Evolutionary conservation across 805 yeast genomes (phyloP).

Genomic region (Nakazawaea peltata): DNA sequence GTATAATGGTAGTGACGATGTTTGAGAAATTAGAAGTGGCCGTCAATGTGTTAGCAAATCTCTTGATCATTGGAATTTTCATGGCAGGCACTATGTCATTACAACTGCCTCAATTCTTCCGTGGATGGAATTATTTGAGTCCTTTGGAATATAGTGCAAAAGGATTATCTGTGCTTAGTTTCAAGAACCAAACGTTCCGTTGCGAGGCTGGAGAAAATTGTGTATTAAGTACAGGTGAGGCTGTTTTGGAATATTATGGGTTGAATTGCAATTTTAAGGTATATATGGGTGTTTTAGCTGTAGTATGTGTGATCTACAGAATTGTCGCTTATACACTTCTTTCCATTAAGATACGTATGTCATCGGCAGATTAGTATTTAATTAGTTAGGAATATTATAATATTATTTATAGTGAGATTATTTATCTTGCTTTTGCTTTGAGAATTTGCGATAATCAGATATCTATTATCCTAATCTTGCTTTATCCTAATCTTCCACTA

Average conservation of each 20-base stretch:
- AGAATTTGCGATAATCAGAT: too few species aligned
- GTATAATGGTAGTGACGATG: conserved; percentile 59
- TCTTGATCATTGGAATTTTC: conserved; percentile 55
- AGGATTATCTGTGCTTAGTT: conserved; percentile 43
- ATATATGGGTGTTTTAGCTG: conserved; percentile 25
- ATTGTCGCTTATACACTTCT: conserved; percentile 19
- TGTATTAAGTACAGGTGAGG: conserved; percentile 37
- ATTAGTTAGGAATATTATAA: too few species aligned
- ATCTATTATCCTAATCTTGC: too few species aligned
- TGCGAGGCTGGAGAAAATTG: conserved; percentile 37
- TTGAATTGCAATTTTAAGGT: conserved; percentile 24
- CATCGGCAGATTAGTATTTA: too few species aligned
- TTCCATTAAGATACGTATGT: conserved; percentile 5
- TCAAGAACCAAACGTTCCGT: conserved; percentile 36
- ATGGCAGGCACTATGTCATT: conserved; percentile 76
- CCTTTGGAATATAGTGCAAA: conserved; percentile 62
- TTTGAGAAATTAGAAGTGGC: conserved; percentile 66
- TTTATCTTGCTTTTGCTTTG: too few species aligned
- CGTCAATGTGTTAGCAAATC: conserved; percentile 50
- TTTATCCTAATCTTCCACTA: too few species aligned
- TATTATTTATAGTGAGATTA: too few species aligned
- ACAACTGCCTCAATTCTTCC: conserved; percentile 54
- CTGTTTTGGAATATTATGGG: conserved; percentile 39
- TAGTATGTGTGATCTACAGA: conserved; percentile 26
- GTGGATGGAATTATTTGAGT: conserved; percentile 56